phyloP scores from a whole-genome alignment of 371 early-diverging fungal genomes.

The Mortierella sp. region DNA sequence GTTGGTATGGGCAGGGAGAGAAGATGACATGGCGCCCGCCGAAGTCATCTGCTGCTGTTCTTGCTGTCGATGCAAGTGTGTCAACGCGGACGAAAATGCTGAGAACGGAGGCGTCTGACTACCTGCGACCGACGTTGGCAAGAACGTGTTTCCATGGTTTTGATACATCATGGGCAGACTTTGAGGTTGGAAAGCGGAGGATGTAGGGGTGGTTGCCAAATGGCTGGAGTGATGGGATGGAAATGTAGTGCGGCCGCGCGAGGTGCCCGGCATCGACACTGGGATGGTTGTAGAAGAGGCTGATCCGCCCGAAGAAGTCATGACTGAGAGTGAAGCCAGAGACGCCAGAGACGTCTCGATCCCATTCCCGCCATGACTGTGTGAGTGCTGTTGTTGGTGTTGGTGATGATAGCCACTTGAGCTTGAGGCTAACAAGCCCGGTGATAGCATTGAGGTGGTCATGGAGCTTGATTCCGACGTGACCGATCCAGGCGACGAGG shows the following conservation, averaged over 20 bases:
- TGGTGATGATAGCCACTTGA: conserved; percentile 10
- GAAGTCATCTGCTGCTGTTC: conserved; percentile 39
- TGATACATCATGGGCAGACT: conserved; percentile 44
- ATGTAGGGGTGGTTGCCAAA: conserved; percentile 31
- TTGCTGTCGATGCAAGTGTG: conserved; percentile 40
- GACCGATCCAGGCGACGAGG: conserved; percentile 44
- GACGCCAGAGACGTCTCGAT: conserved; percentile 51
- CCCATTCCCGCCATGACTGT: conserved; percentile 25
- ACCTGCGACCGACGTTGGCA: conserved; percentile 15
- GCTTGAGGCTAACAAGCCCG: conserved; percentile 23
- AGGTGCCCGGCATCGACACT: conserved; percentile 26
- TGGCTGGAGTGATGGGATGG: conserved; percentile 11
- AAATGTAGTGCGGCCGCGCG: conserved; percentile 29
- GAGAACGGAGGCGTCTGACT: conserved; percentile 24
- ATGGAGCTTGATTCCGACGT: conserved; percentile 29
- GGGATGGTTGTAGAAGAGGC: conserved; percentile 14
- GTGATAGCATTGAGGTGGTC: conserved; percentile 46
- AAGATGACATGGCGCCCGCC: conserved; percentile 39
- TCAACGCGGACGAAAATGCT: conserved; percentile 36
- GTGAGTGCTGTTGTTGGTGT: conserved; percentile 14
- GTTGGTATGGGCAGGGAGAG: conserved; percentile 23
- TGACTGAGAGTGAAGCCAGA: conserved; percentile 41
- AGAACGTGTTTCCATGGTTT: conserved; percentile 23
- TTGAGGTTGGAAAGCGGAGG: conserved; percentile 43
- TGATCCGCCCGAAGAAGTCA: conserved; percentile 13